A percentile compares a stretch with the other conserved stretches of the same genome.
phyloP scores from a whole-genome alignment of 257 asterid genomes.

The Echites panduratus region DNA sequence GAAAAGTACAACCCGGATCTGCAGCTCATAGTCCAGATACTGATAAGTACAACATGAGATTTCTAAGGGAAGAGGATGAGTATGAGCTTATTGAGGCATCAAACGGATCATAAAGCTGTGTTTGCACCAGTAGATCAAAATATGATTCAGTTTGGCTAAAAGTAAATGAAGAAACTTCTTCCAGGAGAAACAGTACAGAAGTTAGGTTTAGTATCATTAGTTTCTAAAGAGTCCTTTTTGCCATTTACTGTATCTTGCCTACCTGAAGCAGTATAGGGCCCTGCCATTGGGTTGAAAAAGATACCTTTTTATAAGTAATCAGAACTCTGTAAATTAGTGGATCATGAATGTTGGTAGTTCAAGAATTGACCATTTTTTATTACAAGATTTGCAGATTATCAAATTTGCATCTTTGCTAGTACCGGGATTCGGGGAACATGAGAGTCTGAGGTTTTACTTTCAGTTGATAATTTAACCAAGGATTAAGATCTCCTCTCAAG shows the following conservation, averaged over 20 bases:
- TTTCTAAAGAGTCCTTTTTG: background rate
- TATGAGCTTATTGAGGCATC: too few relatives aligned
- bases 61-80: too few relatives aligned
- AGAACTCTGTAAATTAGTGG: background rate
- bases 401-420: background rate
- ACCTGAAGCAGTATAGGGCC: background rate
- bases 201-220: background rate
- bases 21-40: background rate
- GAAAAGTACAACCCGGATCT: background rate
- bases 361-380: background rate
- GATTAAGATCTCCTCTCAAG: too few relatives aligned
- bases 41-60: background rate
- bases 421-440: background rate
- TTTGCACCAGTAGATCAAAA: too few relatives aligned
- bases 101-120: too few relatives aligned
- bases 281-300: background rate
- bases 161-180: too few relatives aligned
- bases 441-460: background rate
- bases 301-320: background rate
- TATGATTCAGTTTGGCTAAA: too few relatives aligned
- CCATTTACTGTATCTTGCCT: background rate
- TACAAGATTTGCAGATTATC: background rate
- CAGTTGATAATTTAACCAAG: background rate
- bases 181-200: too few relatives aligned
- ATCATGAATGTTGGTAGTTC: background rate